Evolutionary conservation across 169 alveolate species (phyloP).

Genomic region (Eimeria acervulina): DNA sequence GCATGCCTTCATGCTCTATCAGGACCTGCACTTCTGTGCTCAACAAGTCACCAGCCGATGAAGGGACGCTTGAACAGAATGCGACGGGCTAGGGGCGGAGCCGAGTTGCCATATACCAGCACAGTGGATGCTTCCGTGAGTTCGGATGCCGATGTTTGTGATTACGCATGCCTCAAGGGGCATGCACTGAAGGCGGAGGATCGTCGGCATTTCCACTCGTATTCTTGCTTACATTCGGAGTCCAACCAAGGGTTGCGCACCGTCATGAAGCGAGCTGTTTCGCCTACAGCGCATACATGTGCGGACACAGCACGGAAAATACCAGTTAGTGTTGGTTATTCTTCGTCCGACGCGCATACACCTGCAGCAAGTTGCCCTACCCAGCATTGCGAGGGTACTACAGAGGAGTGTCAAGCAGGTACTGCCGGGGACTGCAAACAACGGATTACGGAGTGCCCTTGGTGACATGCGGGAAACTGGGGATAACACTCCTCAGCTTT

Average conservation of each 20-base stretch:
- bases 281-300: neutral
- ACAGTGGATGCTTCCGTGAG: neutral
- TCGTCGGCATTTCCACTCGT: neutral
- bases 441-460: neutral
- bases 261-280: neutral
- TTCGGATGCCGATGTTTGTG: neutral
- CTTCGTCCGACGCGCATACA: neutral
- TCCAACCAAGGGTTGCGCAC: neutral
- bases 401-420: neutral
- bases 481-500: neutral
- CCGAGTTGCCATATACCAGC: neutral
- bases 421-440: neutral
- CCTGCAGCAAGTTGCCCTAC: neutral
- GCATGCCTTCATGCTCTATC: neutral
- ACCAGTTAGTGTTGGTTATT: neutral
- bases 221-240: neutral
- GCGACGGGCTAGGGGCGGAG: neutral
- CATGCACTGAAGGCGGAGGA: too few relatives aligned
- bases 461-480: neutral
- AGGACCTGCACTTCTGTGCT: slow-evolving; percentile 10
- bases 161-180: neutral
- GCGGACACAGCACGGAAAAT: neutral
- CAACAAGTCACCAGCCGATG: neutral
- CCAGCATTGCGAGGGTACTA: neutral
- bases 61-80: slow-evolving; percentile 11